Evolutionary conservation across 2,329 filamentous ascomycete species (phyloP), one percentile per base, ranked within the genome.

Genomic region (Aspergillus intermedius): DNA sequence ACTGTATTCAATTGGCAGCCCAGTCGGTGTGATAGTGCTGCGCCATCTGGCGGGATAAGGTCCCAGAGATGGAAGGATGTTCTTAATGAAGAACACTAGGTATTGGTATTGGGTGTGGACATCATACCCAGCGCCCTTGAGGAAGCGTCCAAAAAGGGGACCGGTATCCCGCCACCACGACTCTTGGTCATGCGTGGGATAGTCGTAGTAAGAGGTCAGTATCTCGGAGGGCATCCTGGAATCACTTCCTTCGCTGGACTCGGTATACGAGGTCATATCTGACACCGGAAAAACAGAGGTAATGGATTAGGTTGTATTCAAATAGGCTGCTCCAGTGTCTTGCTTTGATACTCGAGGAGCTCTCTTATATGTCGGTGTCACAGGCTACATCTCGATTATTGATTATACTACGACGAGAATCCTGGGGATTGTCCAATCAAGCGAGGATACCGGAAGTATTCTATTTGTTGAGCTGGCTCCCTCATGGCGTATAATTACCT

Each of bases 211-310:
- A 12, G 37, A 40, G 37, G 37, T 21, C 17, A 40, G 5, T 12
- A 40, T 15, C 9, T 40, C 37, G 15, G 37, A 40, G 37, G 37
- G 37, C 37, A 40, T 19, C 9, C 12, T 15, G 5, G 37, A 40
- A 19, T 10, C n/a, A 19, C 5, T 19, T 2, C 10, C 17, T 5
- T 40, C 37, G 37, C 15, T 21, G 37, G 2, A 81, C 65, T 35
- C 34, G 5, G 15, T 35, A 35, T 30, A 30, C 25, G 25, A 30
- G 25, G 25, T 30, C 25, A 30, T 30, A 30, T 30, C 12, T 30
- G 25, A 10, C 25, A 10, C 25, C 10, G 3, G 4, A 12, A 4
- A 12, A 30, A 12, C 9, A 30, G 9, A 30, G 10, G 25, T 12
- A 12, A 30, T 30, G 25, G 9, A 28, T 12, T 28, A 10, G 25